Conservation (phyloP, 495 filamentous ascomycete species). For the Lasiosphaeria miniovina region DNA sequence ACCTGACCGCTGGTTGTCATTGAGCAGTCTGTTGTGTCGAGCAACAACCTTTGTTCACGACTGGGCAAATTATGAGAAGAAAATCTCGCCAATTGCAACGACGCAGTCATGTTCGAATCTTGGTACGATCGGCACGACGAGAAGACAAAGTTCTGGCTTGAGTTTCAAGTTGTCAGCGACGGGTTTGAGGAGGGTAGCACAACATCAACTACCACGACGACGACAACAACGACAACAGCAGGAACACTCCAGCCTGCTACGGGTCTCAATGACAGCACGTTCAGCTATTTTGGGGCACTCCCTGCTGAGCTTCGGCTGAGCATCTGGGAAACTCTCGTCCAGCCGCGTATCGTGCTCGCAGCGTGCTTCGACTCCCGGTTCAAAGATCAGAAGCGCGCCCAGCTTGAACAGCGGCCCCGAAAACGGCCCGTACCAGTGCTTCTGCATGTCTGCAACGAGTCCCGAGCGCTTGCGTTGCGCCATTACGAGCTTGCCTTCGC, state of each 20-base stretch:
- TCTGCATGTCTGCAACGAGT: slow-evolving; percentile 39
- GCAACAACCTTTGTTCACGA: no score
- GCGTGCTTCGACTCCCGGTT: slow-evolving; percentile 31
- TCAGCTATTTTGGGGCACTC: slow-evolving; percentile 37
- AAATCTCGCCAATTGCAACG: neutral
- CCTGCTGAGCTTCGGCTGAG: slow-evolving; percentile 47
- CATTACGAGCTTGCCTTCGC: slow-evolving; percentile 44
- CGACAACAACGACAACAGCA: neutral
- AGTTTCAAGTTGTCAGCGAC: slow-evolving; percentile 38
- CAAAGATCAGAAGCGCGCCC: slow-evolving; percentile 12
- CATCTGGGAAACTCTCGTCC: slow-evolving; percentile 42
- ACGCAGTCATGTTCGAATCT: slow-evolving; percentile 14
- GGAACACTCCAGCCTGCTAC: neutral
- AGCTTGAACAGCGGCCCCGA: slow-evolving; percentile 18
- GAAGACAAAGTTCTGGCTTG: slow-evolving; percentile 33
- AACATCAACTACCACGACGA: neutral
- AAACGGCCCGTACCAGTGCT: slow-evolving; percentile 31
- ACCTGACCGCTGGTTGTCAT: no score
- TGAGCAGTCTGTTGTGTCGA: no score
- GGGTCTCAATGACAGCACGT: slow-evolving; percentile 22
- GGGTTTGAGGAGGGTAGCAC: slow-evolving; percentile 22
- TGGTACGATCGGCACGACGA: slow-evolving; percentile 15
- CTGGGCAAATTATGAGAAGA: neutral
- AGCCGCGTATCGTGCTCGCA: slow-evolving; percentile 35
- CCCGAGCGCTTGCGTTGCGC: slow-evolving; percentile 37